These are phyloP conservation scores for Boletus bicolor DNA, from an alignment of 768 basidiomycete species.

Conservation along the genomic window DNA sequence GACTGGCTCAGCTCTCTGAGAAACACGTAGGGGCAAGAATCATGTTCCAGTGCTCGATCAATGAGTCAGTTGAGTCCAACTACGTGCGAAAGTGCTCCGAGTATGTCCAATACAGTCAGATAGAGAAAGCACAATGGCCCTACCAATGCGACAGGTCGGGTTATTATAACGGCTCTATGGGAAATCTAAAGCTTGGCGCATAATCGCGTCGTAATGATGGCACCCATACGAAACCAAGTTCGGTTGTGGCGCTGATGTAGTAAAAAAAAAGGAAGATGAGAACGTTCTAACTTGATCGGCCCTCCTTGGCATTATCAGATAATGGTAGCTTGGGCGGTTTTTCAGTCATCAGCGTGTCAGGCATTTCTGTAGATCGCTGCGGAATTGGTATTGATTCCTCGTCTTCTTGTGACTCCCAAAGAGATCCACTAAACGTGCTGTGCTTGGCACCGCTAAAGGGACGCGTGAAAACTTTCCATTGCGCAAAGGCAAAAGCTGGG, in stretches of 20 bases:
- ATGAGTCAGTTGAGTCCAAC: slow-evolving; percentile 1
- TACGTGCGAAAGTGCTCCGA: background rate
- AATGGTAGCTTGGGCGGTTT: slow-evolving; percentile 8
- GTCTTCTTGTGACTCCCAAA: slow-evolving; percentile 23
- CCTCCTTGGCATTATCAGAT: slow-evolving; percentile 8
- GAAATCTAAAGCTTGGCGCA: slow-evolving; percentile 1
- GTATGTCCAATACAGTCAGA: slow-evolving; percentile 2
- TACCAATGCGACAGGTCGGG: slow-evolving; percentile 10
- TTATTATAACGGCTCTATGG: slow-evolving; percentile 23
- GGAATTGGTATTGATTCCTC: slow-evolving; percentile 19
- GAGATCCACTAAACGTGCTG: slow-evolving; percentile 24
- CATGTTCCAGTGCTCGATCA: slow-evolving; percentile 7
- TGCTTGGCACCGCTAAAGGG: slow-evolving; percentile 41
- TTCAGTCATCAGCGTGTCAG: slow-evolving; percentile 21
- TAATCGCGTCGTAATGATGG: slow-evolving; percentile 11
- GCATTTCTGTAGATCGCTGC: slow-evolving; percentile 7
- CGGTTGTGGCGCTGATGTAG: background rate
- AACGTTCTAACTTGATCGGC: slow-evolving; percentile 2
- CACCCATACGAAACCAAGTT: slow-evolving; percentile 4
- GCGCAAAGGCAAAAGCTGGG: slow-evolving; percentile 49
- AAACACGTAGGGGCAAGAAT: background rate
- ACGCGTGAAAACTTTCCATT: slow-evolving; percentile 49
- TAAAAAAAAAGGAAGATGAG: background rate
- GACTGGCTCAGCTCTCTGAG: too few relatives aligned
- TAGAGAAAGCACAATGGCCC: slow-evolving; percentile 10